phyloP scores from a whole-genome alignment of 177 flowering plant species.

The Tripterygium wilfordii region DNA sequence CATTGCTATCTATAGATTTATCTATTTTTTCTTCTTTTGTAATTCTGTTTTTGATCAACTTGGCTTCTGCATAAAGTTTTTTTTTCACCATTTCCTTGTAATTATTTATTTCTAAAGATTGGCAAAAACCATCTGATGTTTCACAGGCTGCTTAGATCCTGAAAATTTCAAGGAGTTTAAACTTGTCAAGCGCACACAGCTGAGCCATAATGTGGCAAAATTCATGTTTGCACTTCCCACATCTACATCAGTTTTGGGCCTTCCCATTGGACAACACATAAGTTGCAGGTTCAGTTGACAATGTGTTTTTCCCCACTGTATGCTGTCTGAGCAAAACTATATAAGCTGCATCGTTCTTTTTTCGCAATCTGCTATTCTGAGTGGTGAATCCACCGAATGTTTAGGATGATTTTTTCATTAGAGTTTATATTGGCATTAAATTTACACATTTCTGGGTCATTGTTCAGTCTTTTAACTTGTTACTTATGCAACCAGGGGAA shows the following conservation, averaged over 20 bases:
- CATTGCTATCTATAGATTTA: no score
- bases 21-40: no score
- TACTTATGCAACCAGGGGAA: conserved; percentile 46
- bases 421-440: no score
- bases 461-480: background rate
- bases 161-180: conserved; percentile 83
- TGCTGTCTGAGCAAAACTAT: no score
- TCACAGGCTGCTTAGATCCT: conserved; percentile 70
- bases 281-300: conserved; percentile 68
- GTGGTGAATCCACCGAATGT: no score
- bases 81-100: no score
- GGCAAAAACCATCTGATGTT: conserved; percentile 1
- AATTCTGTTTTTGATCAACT: no score
- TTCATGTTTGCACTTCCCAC: conserved; percentile 83
- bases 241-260: conserved; percentile 84
- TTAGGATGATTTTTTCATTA: no score
- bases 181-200: conserved; percentile 69
- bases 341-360: background rate
- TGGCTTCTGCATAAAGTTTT: no score
- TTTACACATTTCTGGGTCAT: background rate
- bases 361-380: background rate
- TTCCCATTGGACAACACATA: conserved; percentile 96
- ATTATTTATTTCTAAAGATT: background rate
- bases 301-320: background rate
- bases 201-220: conserved; percentile 97